These are phyloP conservation scores for Avena atlantica DNA, from an alignment of 176 grass and related monocot genomes.

Conservation along the genomic window DNA sequence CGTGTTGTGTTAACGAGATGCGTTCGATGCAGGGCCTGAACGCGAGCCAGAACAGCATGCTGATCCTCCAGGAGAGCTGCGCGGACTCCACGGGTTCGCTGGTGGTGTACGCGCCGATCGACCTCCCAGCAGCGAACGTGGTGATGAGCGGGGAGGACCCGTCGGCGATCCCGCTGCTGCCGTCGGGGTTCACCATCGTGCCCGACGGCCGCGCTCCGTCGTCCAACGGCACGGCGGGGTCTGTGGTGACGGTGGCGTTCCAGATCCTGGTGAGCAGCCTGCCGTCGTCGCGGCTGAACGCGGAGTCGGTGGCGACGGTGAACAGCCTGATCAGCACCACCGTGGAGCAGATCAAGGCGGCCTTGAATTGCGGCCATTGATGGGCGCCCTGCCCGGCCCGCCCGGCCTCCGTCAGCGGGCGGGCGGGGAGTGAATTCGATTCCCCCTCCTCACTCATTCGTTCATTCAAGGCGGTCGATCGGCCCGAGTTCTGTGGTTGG, in stretches of 20 bases:
- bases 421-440: constrained; percentile 37
- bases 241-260: constrained; percentile 81
- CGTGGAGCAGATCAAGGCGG: constrained; percentile 76
- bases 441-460: neutral
- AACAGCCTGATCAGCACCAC: constrained; percentile 76
- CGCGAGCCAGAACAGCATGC: constrained; percentile 69
- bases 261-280: constrained; percentile 79
- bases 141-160: constrained; percentile 83
- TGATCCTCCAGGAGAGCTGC: constrained; percentile 83
- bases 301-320: constrained; percentile 73
- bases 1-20: neutral
- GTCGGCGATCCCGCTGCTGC: constrained; percentile 62
- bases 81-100: constrained; percentile 60
- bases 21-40: constrained; percentile 49
- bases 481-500: constrained; percentile 54
- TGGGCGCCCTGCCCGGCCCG: constrained; percentile 5
- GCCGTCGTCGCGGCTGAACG: constrained; percentile 67
- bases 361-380: constrained; percentile 67
- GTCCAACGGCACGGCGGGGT: constrained; percentile 28
- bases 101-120: constrained; percentile 71
- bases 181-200: constrained; percentile 75
- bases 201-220: constrained; percentile 55
- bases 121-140: constrained; percentile 64
- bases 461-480: constrained; percentile 38
- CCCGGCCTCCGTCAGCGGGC: constrained; percentile 9